Base-by-base conservation (phyloP, 2,329 filamentous ascomycete species). In the Ophiosphaerella korrae region DNA sequence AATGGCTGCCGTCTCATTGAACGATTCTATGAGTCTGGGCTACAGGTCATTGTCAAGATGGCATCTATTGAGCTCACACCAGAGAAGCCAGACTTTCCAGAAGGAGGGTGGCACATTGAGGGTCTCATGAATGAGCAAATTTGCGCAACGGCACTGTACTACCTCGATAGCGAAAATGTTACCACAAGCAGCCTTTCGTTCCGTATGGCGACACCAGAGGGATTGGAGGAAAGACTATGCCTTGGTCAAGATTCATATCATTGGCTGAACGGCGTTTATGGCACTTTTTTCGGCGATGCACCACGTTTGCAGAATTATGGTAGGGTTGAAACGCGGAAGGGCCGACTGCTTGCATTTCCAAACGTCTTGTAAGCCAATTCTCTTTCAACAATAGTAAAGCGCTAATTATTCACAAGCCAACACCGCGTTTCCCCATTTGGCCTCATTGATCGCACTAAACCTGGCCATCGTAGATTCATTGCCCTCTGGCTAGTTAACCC, bases 41-140 rank as follows among this genome's bases (percentile, higher is more conserved):
- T 88, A 3, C 86, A 89, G 58, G 68, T 88, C 32, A 84, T 88
- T 42, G 79, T 87, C 29, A 87, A 88, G 62, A 74, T 89, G 56
- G 78, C 83, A 1, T 81, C 78, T 32, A 81, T 87, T 43, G 76
- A 85, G 36, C 74, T 88, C 1, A 83, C 79, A 0, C 85, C 85
- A 0, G 80, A 83, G 14, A 78, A 83, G 2, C 82, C 85, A 0
- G 62, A 63, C 0, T 88, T 84, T 55, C 67, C 72, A 0, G 80
- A 80, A 13, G 82, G 82, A 0, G 72, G 70, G 1, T 85, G 82
- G 79, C 82, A 85, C 55, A 62, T 80, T n/a, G 75, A 78, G 56
- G 74, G 74, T 7, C 57, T 61, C 24, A 60, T 75, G 71, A 88
- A 88, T 58, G 86, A 89, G 67, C 82, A 81, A 55, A 87, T 89